Evolutionary conservation across 208 protist genomes (phyloP), one percentile per base, ranked within the genome.

Genomic region (Crithidia expoeki): DNA sequence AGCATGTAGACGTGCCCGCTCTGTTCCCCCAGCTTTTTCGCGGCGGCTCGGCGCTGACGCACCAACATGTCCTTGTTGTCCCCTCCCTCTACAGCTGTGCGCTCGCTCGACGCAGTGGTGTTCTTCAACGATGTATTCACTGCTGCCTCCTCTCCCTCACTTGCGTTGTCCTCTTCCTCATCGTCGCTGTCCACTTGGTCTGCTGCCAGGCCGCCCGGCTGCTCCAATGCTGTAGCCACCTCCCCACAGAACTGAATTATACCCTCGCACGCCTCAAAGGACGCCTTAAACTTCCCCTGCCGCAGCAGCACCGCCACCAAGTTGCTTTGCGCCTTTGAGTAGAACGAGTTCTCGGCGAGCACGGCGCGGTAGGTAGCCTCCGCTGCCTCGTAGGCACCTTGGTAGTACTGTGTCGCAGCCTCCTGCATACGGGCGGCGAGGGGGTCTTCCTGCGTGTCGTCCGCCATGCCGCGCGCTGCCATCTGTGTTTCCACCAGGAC

Each of bases 1-100:
- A 97, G 82, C 46, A 93, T 74, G 67, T 97, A 97, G 42, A 97
- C 92, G 66, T 96, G 91, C 11, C 78, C 79, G 72, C 88, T 97
- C 50, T 75, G 51, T 76, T 95, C 82, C 14, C 82, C 72, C 4
- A 96, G 74, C 62, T 81, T 82, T 62, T 80, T 74, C 19, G 89
- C 77, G 5, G 92, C 88, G 1, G 79, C 84, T 14, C 85, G 80
- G 17, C 86, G 83, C 75, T 89, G 70, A 27, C 56, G 58, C 58
- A 72, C 60, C 32, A 82, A 40, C 49, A 44, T 60, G 25, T 82
- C 80, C 19, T 52, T 78, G 47, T 73, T 68, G 66, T 58, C 49
- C 27, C n/a, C 56, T 17, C 10, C 49, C 17, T 33, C 64, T 36
- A 19, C 49, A 36, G 17, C 14, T 57, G 34, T 17, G 21, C 21